Evolutionary conservation across 352 stramenopile species (phyloP).

Genomic region (Phytophthora pinifolia): DNA sequence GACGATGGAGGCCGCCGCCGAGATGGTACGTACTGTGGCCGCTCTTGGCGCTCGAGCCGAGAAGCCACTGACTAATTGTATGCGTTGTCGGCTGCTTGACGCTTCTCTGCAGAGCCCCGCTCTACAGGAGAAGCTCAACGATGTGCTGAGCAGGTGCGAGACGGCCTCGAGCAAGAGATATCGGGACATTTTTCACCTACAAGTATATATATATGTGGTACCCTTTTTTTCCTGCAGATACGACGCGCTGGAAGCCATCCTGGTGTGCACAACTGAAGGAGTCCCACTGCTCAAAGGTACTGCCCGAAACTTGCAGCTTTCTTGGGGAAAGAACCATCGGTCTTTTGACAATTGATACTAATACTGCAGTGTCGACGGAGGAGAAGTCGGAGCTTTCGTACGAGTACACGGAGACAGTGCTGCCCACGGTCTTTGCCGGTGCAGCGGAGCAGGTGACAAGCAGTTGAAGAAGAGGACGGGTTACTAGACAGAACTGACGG

Average conservation of each 20-base stretch:
- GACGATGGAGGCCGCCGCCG: conserved; percentile 27
- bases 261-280: conserved; percentile 78
- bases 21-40: conserved; percentile 24
- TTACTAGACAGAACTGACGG: neutral
- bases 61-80: neutral
- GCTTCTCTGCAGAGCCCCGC: conserved; percentile 44
- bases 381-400: conserved; percentile 49
- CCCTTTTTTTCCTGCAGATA: conserved; percentile 67
- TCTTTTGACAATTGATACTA: neutral
- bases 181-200: too few species aligned
- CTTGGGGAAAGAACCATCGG: neutral
- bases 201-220: too few species aligned
- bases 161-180: neutral
- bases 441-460: conserved; percentile 65
- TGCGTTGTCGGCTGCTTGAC: neutral
- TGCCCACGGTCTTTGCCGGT: conserved; percentile 76
- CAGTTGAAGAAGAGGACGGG: neutral
- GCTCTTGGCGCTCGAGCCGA: neutral
- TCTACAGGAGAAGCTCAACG: conserved; percentile 64
- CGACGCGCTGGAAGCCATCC: conserved; percentile 71
- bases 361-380: conserved; percentile 39
- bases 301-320: neutral
- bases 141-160: conserved; percentile 49
- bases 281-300: conserved; percentile 72
- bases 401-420: conserved; percentile 77